phyloP scores from a whole-genome alignment of 225 moss, liverwort and hornwort species.

The Physcomitrium patens region DNA sequence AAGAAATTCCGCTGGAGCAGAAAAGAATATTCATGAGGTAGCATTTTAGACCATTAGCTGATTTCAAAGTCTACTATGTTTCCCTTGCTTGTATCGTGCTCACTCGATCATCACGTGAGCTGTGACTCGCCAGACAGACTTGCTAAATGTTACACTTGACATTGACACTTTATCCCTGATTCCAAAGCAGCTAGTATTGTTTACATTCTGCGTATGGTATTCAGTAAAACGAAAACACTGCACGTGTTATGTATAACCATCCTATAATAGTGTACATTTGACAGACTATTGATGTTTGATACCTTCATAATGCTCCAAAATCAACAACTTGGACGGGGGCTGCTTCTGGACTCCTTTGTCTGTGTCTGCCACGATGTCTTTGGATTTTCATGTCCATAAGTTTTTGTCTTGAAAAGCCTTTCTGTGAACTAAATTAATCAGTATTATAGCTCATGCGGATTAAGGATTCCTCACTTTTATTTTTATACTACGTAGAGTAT shows the following conservation, averaged over 20 bases:
- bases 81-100: conserved; percentile 38
- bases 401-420: no score
- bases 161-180: conserved; percentile 3
- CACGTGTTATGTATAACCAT: not conserved
- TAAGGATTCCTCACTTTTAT: no score
- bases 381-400: not conserved
- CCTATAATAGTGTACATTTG: conserved; percentile 27
- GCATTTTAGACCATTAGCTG: not conserved
- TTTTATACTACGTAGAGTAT: no score
- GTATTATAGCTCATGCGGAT: no score
- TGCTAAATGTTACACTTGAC: conserved; percentile 30
- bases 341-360: not conserved
- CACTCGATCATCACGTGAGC: conserved; percentile 43
- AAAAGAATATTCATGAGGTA: conserved; percentile 59
- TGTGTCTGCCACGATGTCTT: not conserved
- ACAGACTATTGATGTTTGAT: conserved; percentile 14
- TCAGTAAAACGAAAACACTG: not conserved
- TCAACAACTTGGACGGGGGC: conserved; percentile 9
- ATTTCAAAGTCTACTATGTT: not conserved
- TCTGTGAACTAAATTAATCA: no score
- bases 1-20: conserved; percentile 43
- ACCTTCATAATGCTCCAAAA: conserved; percentile 5
- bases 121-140: conserved; percentile 54
- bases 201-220: not conserved
- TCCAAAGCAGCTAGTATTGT: not conserved